These are phyloP conservation scores for Lepidium campestre DNA, from an alignment of 441 rosid genomes.

Conservation along the genomic window DNA sequence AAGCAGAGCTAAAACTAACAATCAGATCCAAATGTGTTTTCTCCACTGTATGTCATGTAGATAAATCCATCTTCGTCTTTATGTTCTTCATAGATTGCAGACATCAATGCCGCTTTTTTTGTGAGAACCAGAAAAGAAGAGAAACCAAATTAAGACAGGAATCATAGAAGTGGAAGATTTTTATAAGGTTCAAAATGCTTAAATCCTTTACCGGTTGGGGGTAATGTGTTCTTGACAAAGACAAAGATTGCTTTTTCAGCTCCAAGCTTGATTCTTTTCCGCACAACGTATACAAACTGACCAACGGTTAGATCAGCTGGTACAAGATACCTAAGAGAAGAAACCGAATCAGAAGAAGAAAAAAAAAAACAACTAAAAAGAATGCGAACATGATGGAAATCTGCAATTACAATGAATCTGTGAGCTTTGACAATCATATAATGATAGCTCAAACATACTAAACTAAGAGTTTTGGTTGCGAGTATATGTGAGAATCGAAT, in stretches of 20 bases:
- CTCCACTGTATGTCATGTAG: slow-evolving; percentile 74
- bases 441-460: not conserved
- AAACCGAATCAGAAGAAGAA: not conserved
- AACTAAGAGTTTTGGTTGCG: not conserved
- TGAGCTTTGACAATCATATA: not conserved
- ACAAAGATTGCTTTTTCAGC: slow-evolving; percentile 95
- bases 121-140: slow-evolving; percentile 3
- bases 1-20: slow-evolving; percentile 10
- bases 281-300: slow-evolving; percentile 91
- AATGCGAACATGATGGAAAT: not conserved
- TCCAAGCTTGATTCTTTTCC: slow-evolving; percentile 98
- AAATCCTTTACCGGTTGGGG: slow-evolving; percentile 67
- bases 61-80: slow-evolving; percentile 72
- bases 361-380: not conserved
- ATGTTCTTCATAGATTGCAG: slow-evolving; percentile 59
- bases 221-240: slow-evolving; percentile 77
- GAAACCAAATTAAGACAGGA: not conserved
- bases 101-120: slow-evolving; percentile 53
- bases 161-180: not conserved
- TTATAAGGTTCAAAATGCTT: not conserved
- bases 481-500: not conserved
- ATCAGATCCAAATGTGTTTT: slow-evolving; percentile 56
- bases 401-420: not conserved
- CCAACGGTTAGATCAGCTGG: slow-evolving; percentile 96
- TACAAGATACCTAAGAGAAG: slow-evolving; percentile 67